Percentiles rank a stretch among this genome's conserved stretches.
phyloP scores from a whole-genome alignment of 371 early-diverging fungal genomes.

The Mucor racemosus region DNA sequence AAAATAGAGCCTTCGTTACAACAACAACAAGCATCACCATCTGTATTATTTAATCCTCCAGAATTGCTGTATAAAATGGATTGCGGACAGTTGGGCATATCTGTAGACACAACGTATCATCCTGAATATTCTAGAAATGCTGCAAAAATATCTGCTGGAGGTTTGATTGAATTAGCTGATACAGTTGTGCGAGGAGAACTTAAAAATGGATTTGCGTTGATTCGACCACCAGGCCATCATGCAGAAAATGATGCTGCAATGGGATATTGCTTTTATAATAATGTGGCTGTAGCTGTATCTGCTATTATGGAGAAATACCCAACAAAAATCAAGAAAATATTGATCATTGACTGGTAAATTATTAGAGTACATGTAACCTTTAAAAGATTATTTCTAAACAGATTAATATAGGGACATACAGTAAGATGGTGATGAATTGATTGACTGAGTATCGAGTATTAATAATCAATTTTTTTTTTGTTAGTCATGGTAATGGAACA shows the following conservation, averaged over 20 bases:
- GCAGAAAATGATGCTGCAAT: conserved; percentile 67
- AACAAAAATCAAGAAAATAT: conserved; percentile 52
- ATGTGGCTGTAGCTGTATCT: conserved; percentile 67
- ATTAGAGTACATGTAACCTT: background rate
- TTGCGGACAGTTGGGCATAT: conserved; percentile 59
- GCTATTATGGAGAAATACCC: conserved; percentile 56
- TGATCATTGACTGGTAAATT: conserved; percentile 63
- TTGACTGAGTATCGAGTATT: background rate
- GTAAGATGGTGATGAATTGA: conserved; percentile 38
- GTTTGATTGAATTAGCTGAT: conserved; percentile 56
- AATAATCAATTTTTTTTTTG: conserved; percentile 4
- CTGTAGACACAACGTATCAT: conserved; percentile 66
- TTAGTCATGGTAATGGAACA: conserved; percentile 68
- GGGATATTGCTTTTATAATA: conserved; percentile 75
- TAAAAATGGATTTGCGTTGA: conserved; percentile 67
- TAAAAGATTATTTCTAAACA: background rate
- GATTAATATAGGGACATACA: conserved; percentile 60
- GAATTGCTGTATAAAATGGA: conserved; percentile 55
- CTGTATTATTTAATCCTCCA: conserved; percentile 51
- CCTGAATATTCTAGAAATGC: conserved; percentile 56
- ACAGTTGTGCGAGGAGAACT: conserved; percentile 55
- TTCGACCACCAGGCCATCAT: conserved; percentile 71
- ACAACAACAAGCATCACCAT: conserved; percentile 36
- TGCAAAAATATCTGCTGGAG: conserved; percentile 61
- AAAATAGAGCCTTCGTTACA: conserved; percentile 30